These are phyloP conservation scores for Lactifluus rugatus DNA, from an alignment of 768 basidiomycete genomes.

Conservation along the genomic window DNA sequence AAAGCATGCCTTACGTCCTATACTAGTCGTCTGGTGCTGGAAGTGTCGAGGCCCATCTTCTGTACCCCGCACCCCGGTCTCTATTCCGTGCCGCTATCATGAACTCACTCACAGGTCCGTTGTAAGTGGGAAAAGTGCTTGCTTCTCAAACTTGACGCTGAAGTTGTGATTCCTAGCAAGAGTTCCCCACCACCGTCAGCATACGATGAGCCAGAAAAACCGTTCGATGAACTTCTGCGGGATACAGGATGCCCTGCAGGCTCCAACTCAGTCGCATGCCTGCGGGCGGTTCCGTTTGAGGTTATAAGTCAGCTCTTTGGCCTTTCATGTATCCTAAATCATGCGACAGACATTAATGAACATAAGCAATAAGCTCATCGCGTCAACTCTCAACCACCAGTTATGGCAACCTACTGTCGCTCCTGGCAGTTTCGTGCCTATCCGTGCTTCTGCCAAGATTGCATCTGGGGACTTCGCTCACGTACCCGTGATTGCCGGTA, in stretches of 20 bases:
- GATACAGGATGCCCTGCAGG: constrained; percentile 39
- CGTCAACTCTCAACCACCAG: constrained; percentile 37
- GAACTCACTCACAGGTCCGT: constrained; percentile 43
- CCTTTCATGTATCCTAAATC: not conserved
- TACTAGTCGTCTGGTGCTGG: constrained; percentile 42
- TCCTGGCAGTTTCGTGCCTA: constrained; percentile 36
- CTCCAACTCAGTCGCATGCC: constrained; percentile 32
- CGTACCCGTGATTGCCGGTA: constrained; percentile 42
- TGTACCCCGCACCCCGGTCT: constrained; percentile 27
- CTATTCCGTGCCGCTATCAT: constrained; percentile 43
- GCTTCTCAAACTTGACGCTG: not conserved
- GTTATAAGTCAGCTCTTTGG: constrained; percentile 22
- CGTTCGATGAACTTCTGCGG: constrained; percentile 37
- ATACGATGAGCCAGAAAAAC: constrained; percentile 43
- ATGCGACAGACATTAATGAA: constrained; percentile 34
- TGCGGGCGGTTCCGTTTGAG: constrained; percentile 37
- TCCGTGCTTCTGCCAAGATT: constrained; percentile 36
- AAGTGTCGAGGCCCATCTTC: constrained; percentile 36
- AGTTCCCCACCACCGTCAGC: constrained; percentile 38
- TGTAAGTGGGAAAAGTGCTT: constrained; percentile 28
- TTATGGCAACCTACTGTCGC: constrained; percentile 48
- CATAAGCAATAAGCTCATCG: constrained; percentile 40
- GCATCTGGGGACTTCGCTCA: constrained; percentile 39
- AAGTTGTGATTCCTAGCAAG: constrained; percentile 31
- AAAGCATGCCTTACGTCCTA: not conserved